These are phyloP conservation scores for Penicillium sp. DNA, from an alignment of 2,329 filamentous ascomycete species.

Conservation along the genomic window DNA sequence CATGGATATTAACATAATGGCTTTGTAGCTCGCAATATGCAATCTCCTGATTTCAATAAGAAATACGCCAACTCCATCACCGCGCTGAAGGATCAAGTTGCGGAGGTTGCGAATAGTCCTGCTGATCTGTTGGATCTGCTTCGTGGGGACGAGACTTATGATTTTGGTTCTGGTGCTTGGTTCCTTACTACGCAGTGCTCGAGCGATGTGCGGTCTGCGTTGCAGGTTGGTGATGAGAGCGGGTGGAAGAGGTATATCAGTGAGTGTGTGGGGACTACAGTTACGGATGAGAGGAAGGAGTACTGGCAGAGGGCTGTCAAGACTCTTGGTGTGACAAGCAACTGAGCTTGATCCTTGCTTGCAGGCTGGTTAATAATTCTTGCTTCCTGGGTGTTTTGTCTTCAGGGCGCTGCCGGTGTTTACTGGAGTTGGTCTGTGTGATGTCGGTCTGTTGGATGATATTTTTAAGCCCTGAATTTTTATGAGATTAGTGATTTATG, in stretches of 20 bases:
- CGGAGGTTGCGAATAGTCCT: constrained; percentile 37
- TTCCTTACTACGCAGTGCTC: constrained; percentile 59
- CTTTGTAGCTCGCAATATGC: constrained; percentile 60
- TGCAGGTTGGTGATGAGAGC: constrained; percentile 49
- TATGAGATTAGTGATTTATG: neutral
- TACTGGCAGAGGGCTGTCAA: constrained; percentile 53
- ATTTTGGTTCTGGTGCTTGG: constrained; percentile 63
- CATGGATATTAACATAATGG: neutral
- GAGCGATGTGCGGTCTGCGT: constrained; percentile 40
- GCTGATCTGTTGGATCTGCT: constrained; percentile 53
- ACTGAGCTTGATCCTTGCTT: neutral
- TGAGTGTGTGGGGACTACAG: constrained; percentile 54
- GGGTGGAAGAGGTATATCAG: constrained; percentile 58
- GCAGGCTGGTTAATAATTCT: neutral
- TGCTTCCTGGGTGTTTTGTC: neutral
- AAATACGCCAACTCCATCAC: constrained; percentile 55
- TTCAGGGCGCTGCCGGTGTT: neutral
- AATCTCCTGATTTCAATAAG: constrained; percentile 56
- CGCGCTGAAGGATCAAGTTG: constrained; percentile 39
- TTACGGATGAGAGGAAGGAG: constrained; percentile 46
- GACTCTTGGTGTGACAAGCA: constrained; percentile 33
- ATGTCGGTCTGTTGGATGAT: neutral
- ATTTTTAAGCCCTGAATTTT: neutral
- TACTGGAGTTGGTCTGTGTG: constrained; percentile 11
- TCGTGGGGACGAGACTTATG: constrained; percentile 47